Evolutionary conservation across 768 basidiomycete genomes (phyloP).

Genomic region (Gymnopilus junonius): DNA sequence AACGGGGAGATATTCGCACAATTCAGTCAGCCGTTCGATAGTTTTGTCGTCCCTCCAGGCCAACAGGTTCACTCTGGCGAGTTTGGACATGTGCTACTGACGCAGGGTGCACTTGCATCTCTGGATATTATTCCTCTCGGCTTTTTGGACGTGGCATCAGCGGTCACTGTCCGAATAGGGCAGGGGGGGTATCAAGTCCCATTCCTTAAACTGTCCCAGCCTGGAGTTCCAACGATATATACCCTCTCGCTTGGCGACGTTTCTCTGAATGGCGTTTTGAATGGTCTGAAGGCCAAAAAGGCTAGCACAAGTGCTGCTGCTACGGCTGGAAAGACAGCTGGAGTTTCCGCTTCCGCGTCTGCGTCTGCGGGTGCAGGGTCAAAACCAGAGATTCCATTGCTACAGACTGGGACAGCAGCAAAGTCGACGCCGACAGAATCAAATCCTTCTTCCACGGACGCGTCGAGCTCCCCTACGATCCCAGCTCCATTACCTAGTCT

Average conservation of each 20-base stretch:
- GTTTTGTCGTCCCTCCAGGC: slow-evolving; percentile 60
- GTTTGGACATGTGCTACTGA: slow-evolving; percentile 60
- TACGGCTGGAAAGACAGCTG: not conserved
- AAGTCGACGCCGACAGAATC: not conserved
- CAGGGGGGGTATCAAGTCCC: slow-evolving; percentile 64
- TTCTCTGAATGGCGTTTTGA: not conserved
- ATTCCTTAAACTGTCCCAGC: slow-evolving; percentile 65
- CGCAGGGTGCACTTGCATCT: slow-evolving; percentile 59
- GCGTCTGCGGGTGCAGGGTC: not conserved
- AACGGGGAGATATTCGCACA: slow-evolving; percentile 59
- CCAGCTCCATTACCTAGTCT: not conserved
- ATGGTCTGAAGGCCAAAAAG: slow-evolving; percentile 1
- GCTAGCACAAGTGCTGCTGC: not conserved
- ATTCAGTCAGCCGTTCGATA: slow-evolving; percentile 58
- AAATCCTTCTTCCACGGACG: not conserved
- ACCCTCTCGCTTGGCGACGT: slow-evolving; percentile 19
- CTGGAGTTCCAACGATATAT: slow-evolving; percentile 56
- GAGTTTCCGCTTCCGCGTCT: not conserved
- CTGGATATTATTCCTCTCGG: slow-evolving; percentile 61
- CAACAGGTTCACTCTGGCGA: slow-evolving; percentile 64
- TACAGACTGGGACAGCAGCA: not conserved
- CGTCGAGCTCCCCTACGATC: not conserved
- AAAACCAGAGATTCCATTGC: not conserved
- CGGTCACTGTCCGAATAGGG: slow-evolving; percentile 51
- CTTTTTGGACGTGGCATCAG: slow-evolving; percentile 56